Percentiles rank a stretch among this genome's conserved stretches.
phyloP scores from a whole-genome alignment of 2,329 filamentous ascomycete genomes.

The Alternaria sp. region DNA sequence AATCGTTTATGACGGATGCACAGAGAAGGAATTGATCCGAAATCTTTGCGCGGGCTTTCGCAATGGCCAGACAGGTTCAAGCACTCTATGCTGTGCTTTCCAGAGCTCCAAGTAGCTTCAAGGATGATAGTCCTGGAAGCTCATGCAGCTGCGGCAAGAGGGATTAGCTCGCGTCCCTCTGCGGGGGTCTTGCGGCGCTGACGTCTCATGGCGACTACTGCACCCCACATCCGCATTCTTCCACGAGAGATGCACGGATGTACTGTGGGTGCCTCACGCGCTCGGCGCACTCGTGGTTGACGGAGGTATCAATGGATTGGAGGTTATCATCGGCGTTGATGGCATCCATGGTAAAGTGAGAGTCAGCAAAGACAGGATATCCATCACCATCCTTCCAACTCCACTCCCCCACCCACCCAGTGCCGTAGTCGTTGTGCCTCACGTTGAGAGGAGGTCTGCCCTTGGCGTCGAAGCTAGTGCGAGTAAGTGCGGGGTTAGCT shows the following conservation, averaged over 20 bases:
- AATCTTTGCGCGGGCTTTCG: not conserved
- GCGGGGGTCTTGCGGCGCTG: constrained; percentile 30
- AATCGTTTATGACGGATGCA: not conserved
- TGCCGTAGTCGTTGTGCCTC: constrained; percentile 18
- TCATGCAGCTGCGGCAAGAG: constrained; percentile 14
- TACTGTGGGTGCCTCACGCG: not conserved
- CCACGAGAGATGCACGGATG: constrained; percentile 15
- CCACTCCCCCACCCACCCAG: not conserved
- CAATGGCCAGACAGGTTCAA: not conserved
- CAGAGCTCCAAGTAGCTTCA: constrained; percentile 12
- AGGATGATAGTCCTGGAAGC: constrained; percentile 10
- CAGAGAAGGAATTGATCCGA: not conserved
- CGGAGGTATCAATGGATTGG: not conserved
- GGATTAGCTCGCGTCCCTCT: constrained; percentile 14
- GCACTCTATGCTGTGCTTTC: constrained; percentile 17
- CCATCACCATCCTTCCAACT: not conserved
- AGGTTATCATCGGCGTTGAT: not conserved
- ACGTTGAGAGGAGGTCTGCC: constrained; percentile 19
- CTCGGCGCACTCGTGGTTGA: not conserved
- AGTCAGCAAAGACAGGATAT: not conserved
- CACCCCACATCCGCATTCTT: constrained; percentile 45
- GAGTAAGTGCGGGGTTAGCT: constrained; percentile 30
- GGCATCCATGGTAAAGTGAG: not conserved
- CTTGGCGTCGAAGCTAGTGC: constrained; percentile 33
- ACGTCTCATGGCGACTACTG: constrained; percentile 27